These are phyloP conservation scores for Panaeolus cyanescens DNA, from an alignment of 768 basidiomycete species.

Conservation along the genomic window DNA sequence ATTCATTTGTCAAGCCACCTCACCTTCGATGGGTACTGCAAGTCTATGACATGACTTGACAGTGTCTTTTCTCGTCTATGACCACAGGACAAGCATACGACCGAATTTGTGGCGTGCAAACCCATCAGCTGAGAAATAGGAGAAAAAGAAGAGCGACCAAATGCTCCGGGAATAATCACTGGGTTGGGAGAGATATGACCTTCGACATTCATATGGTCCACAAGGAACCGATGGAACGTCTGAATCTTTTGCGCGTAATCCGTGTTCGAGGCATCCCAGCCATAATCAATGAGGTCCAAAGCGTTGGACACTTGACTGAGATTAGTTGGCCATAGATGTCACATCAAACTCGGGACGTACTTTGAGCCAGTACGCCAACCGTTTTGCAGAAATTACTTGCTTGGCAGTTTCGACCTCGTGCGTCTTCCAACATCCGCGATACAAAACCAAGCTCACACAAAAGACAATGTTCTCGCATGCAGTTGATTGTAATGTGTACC, in stretches of 20 bases:
- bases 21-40: conserved; percentile 87
- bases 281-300: conserved; percentile 89
- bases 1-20: conserved; percentile 11
- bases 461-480: conserved; percentile 88
- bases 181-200: conserved; percentile 69
- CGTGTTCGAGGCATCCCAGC: conserved; percentile 68
- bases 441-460: conserved; percentile 95
- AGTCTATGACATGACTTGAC: conserved; percentile 81
- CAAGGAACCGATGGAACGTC: conserved; percentile 89
- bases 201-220: conserved; percentile 82
- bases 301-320: conserved; percentile 60
- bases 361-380: conserved; percentile 85
- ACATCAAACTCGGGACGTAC: conserved; percentile 41
- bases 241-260: conserved; percentile 92
- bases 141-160: conserved; percentile 44
- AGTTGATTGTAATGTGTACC: conserved; percentile 88
- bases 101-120: conserved; percentile 73
- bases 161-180: conserved; percentile 31
- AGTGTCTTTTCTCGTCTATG: conserved; percentile 72
- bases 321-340: not conserved
- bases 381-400: conserved; percentile 97
- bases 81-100: conserved; percentile 77
- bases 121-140: conserved; percentile 88
- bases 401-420: conserved; percentile 91
- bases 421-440: conserved; percentile 94